Base-by-base conservation (phyloP, 768 basidiomycete species). In the Pleurotus eryngii region DNA sequence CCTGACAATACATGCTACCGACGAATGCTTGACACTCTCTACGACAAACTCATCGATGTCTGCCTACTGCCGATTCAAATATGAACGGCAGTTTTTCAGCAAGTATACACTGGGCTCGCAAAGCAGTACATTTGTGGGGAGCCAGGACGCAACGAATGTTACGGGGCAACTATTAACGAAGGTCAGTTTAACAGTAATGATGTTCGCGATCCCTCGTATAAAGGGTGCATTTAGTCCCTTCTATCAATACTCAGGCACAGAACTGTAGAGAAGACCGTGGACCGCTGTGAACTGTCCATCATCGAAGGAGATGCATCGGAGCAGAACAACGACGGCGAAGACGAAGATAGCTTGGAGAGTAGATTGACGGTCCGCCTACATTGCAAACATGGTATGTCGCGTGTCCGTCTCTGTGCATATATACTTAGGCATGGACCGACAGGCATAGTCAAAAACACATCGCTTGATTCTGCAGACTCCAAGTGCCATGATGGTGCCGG, bases 371-470 rank as follows among this genome's bases (percentile, higher is more conserved):
- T 93, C 39, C 85, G 85, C 60, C 69, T 93, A 49, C 80, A 90
- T 63, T 94, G 92, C 69, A 92, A 93, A 75, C 88, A 92, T 62
- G 92, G 91, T 90, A 67, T 60, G 73, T 60, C 9, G 27, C 3
- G 24, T n/a, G 43, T 54, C 37, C 46, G 8, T 49, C 8, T 24
- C 18, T 47, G 15, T 18, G 26, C 9, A 22, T 22, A 38, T 11
- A 57, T 53, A 59, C 45, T 22, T 53, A 18, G 9, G 30, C 30
- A 57, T 55, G 45, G 54, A 60, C 53, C 46, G 50, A 20, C 53
- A 93, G 91, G 90, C 43, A 85, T 93, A 55, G 72, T 89, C 11
- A 93, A 92, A 92, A 72, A 94, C 92, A 0, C 92, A 94, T 70
- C 81, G 85, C 15, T 72, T 93, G 8, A 74, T 84, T 15, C 72